phyloP scores from a whole-genome alignment of 306 rosid genomes.

The Luffa aegyptiaca region DNA sequence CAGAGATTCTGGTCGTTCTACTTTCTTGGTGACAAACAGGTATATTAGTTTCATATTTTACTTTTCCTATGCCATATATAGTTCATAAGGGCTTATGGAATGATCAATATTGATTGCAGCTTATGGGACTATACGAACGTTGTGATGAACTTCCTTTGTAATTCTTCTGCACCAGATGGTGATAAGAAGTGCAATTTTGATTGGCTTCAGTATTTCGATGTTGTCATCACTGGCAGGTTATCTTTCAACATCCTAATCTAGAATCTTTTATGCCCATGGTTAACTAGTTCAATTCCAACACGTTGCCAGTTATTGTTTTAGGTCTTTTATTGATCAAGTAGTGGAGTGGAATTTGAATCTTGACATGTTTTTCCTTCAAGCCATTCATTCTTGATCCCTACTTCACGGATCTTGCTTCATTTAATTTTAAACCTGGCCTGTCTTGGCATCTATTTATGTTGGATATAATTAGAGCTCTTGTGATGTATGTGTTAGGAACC shows the following conservation, averaged over 20 bases:
- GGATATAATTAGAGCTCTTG: not conserved
- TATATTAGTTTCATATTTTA: slow-evolving; percentile 13
- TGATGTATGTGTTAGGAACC: not conserved
- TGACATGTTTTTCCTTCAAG: not conserved
- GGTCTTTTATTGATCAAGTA: not conserved
- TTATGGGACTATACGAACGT: slow-evolving; percentile 95
- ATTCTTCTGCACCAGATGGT: slow-evolving; percentile 31
- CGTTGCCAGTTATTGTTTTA: not conserved
- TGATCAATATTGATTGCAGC: slow-evolving; percentile 34
- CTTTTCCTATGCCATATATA: not conserved
- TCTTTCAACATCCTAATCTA: not conserved
- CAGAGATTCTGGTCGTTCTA: slow-evolving; percentile 82
- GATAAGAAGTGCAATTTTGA: slow-evolving; percentile 42
- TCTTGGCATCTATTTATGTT: not conserved
- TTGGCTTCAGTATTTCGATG: slow-evolving; percentile 91
- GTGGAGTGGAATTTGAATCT: not conserved
- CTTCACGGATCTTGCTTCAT: not conserved
- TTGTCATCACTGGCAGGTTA: slow-evolving; percentile 94
- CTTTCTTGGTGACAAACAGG: slow-evolving; percentile 97
- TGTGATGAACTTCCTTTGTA: slow-evolving; percentile 89
- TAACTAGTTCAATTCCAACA: not conserved
- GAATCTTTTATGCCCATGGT: not conserved
- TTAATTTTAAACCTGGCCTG: not conserved
- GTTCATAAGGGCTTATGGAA: not conserved
- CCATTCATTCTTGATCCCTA: not conserved